A percentile compares a stretch with the other conserved stretches of the same genome.
Evolutionary conservation across 352 stramenopile genomes (phyloP).

Genomic region (Globisporangium nunn): DNA sequence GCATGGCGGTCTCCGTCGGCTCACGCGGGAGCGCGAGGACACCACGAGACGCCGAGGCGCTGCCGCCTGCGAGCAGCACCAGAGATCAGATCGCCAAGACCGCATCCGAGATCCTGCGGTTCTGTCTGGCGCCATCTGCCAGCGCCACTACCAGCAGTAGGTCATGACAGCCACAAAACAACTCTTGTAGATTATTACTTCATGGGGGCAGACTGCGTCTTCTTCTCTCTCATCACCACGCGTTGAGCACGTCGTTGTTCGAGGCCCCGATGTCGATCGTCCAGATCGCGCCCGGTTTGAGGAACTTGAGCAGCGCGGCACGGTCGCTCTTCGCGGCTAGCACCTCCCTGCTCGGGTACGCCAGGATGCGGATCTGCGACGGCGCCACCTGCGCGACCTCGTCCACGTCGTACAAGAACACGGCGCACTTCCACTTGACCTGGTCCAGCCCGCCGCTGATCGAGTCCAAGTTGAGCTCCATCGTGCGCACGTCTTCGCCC

Average conservation of each 20-base stretch:
- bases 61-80: conserved; percentile 9
- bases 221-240: conserved; percentile 22
- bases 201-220: not conserved
- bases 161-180: not conserved
- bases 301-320: conserved; percentile 65
- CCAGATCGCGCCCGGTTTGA: conserved; percentile 73
- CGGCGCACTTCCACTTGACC: conserved; percentile 82
- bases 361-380: conserved; percentile 72
- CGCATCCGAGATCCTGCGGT: conserved; percentile 30
- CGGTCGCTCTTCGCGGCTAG: conserved; percentile 56
- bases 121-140: conserved; percentile 9
- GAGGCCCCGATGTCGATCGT: conserved; percentile 77
- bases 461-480: conserved; percentile 75
- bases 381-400: conserved; percentile 72
- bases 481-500: conserved; percentile 58
- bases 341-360: conserved; percentile 63
- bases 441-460: conserved; percentile 81
- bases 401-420: conserved; percentile 79
- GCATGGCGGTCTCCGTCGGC: conserved; percentile 6
- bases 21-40: not conserved
- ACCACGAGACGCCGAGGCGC: conserved; percentile 6
- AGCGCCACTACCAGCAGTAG: not conserved
- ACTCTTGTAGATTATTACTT: conserved; percentile 1
- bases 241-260: conserved; percentile 54
- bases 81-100: conserved; percentile 43